Conservation (phyloP, 306 rosid genomes). For the Vigna mungo region DNA sequence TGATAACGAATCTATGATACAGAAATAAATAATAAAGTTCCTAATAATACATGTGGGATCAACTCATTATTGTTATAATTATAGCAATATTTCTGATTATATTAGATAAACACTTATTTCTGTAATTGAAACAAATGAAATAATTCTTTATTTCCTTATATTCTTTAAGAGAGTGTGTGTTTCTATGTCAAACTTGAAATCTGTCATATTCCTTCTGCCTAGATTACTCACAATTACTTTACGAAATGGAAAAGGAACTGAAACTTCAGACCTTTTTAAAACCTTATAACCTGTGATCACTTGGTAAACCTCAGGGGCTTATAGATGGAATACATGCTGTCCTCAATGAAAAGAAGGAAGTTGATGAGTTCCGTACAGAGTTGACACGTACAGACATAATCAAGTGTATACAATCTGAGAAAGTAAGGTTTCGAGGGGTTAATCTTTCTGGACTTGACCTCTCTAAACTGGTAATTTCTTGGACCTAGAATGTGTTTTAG, state of each 20-base stretch:
- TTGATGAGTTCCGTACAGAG: slow-evolving; percentile 70
- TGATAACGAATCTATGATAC: too few species aligned
- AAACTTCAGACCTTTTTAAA: slow-evolving; percentile 29
- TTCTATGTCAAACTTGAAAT: slow-evolving; percentile 10
- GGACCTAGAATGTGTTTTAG: slow-evolving; percentile 3
- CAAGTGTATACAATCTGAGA: slow-evolving; percentile 90
- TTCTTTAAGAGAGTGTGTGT: too few species aligned
- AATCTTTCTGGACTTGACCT: slow-evolving; percentile 97
- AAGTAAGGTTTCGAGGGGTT: slow-evolving; percentile 90
- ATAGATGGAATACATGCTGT: slow-evolving; percentile 69
- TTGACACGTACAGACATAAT: slow-evolving; percentile 87
- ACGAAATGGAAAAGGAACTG: slow-evolving; percentile 29
- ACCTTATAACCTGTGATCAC: slow-evolving; percentile 24
- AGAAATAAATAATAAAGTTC: too few species aligned
- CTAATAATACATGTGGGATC: too few species aligned
- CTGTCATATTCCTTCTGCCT: neutral
- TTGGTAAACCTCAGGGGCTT: slow-evolving; percentile 69
- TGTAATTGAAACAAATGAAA: too few species aligned
- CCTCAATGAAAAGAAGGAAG: slow-evolving; percentile 64
- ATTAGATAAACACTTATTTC: too few species aligned
- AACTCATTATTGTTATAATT: too few species aligned
- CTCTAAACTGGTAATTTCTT: slow-evolving; percentile 79
- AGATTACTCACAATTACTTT: slow-evolving; percentile 31
- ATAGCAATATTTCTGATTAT: too few species aligned
- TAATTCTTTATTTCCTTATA: too few species aligned